Percentiles rank a stretch among this genome's conserved stretches.
phyloP scores from a whole-genome alignment of 768 basidiomycete species.

The Agaricus subrufescens region DNA sequence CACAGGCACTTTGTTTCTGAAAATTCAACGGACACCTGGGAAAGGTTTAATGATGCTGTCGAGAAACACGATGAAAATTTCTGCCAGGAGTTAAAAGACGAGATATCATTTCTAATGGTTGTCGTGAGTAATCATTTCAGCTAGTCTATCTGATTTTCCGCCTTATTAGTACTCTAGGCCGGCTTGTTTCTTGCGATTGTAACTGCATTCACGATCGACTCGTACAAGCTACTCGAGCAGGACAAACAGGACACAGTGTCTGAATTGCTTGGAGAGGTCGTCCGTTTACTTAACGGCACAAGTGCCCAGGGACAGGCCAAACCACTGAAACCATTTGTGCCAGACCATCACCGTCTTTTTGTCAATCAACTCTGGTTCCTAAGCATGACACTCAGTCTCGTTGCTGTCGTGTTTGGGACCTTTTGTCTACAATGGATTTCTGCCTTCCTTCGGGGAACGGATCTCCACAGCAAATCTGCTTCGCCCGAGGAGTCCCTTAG shows the following conservation, averaged over 20 bases:
- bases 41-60: neutral
- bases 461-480: neutral
- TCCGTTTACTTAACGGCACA: neutral
- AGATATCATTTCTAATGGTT: constrained; percentile 1
- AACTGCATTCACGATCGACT: constrained; percentile 5
- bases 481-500: neutral
- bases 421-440: constrained; percentile 6
- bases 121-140: neutral
- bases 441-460: neutral
- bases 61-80: constrained; percentile 2
- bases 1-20: no score
- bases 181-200: constrained; percentile 5
- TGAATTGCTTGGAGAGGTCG: neutral
- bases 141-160: neutral
- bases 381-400: constrained; percentile 5
- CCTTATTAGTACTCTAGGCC: neutral
- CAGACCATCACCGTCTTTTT: neutral
- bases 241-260: constrained; percentile 9
- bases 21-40: neutral
- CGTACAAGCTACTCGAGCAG: constrained; percentile 1
- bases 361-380: constrained; percentile 8
- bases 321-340: neutral
- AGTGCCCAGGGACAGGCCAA: neutral
- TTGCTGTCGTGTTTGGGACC: neutral
- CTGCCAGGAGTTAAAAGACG: constrained; percentile 4